phyloP scores from a whole-genome alignment of 257 asterid species.

The Fraxinus anomala region DNA sequence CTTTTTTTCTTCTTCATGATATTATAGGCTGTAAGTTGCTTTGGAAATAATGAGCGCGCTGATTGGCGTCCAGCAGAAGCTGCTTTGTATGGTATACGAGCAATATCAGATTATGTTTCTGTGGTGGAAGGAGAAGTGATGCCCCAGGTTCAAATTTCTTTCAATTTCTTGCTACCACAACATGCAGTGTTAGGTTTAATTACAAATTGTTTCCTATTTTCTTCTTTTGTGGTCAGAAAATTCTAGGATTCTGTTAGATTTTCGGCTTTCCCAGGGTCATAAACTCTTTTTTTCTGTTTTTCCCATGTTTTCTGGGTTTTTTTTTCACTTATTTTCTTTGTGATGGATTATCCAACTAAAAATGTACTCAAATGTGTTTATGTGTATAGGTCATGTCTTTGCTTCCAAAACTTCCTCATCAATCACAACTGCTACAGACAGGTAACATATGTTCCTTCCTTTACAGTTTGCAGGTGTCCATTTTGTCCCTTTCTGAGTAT shows the following conservation, averaged over 20 bases:
- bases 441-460: slow-evolving; percentile 49
- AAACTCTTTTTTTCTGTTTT: slow-evolving; percentile 2
- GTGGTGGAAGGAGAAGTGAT: slow-evolving; percentile 71
- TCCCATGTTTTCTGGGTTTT: neutral
- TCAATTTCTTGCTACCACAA: slow-evolving; percentile 20
- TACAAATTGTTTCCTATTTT: slow-evolving; percentile 15
- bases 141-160: slow-evolving; percentile 79
- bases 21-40: slow-evolving; percentile 61
- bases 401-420: slow-evolving; percentile 91
- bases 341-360: slow-evolving; percentile 7
- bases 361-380: slow-evolving; percentile 16
- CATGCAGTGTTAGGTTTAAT: slow-evolving; percentile 21
- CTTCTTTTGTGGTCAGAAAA: slow-evolving; percentile 16
- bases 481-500: slow-evolving; percentile 14
- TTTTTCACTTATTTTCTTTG: slow-evolving; percentile 9
- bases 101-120: slow-evolving; percentile 87
- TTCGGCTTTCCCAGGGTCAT: neutral
- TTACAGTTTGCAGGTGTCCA: slow-evolving; percentile 15
- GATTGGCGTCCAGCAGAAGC: slow-evolving; percentile 99
- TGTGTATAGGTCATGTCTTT: slow-evolving; percentile 74
- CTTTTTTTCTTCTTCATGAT: slow-evolving; percentile 24
- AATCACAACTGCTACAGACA: slow-evolving; percentile 91
- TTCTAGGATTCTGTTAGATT: neutral
- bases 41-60: slow-evolving; percentile 47
- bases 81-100: slow-evolving; percentile 87